A percentile compares a stretch with the other conserved stretches of the same genome.
Evolutionary conservation across 2,329 filamentous ascomycete species (phyloP).

Genomic region (Sphaerulina populicola): DNA sequence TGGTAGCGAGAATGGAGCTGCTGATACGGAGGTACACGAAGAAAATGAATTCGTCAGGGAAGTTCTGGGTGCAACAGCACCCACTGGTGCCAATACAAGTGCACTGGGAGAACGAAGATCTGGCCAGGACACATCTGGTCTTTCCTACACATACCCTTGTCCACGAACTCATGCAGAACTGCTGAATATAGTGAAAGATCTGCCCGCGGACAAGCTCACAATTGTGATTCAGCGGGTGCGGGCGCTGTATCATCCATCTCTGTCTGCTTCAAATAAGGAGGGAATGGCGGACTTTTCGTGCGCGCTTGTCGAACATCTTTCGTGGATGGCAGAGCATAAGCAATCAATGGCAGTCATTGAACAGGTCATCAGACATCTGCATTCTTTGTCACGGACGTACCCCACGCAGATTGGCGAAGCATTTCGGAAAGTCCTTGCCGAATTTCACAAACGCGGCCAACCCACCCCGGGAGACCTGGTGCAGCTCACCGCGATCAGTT

Average conservation of each 20-base stretch:
- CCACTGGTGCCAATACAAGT: slow-evolving; percentile 16
- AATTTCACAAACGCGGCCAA: slow-evolving; percentile 48
- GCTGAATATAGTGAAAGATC: slow-evolving; percentile 52
- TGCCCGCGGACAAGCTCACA: slow-evolving; percentile 59
- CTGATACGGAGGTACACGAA: slow-evolving; percentile 33
- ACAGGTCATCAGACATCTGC: slow-evolving; percentile 75
- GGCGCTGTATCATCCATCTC: slow-evolving; percentile 81
- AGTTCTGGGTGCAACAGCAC: slow-evolving; percentile 30
- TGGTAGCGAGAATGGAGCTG: slow-evolving; percentile 26
- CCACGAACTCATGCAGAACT: slow-evolving; percentile 71
- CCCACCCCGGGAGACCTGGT: slow-evolving; percentile 63
- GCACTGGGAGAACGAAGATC: slow-evolving; percentile 39
- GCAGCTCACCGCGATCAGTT: slow-evolving; percentile 72
- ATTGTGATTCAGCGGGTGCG: slow-evolving; percentile 81
- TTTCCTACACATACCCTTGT: slow-evolving; percentile 81
- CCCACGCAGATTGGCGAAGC: slow-evolving; percentile 66
- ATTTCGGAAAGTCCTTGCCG: slow-evolving; percentile 64
- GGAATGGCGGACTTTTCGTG: slow-evolving; percentile 64
- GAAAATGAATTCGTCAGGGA: slow-evolving; percentile 43
- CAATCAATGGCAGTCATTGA: slow-evolving; percentile 60
- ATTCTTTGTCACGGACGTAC: slow-evolving; percentile 83
- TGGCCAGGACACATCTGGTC: slow-evolving; percentile 30
- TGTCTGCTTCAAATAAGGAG: slow-evolving; percentile 75
- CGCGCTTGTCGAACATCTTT: slow-evolving; percentile 59
- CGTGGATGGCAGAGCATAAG: slow-evolving; percentile 47